A percentile compares a stretch with the other conserved stretches of the same genome.
phyloP scores from a whole-genome alignment of 352 stramenopile species.

The Phytophthora cactorum region DNA sequence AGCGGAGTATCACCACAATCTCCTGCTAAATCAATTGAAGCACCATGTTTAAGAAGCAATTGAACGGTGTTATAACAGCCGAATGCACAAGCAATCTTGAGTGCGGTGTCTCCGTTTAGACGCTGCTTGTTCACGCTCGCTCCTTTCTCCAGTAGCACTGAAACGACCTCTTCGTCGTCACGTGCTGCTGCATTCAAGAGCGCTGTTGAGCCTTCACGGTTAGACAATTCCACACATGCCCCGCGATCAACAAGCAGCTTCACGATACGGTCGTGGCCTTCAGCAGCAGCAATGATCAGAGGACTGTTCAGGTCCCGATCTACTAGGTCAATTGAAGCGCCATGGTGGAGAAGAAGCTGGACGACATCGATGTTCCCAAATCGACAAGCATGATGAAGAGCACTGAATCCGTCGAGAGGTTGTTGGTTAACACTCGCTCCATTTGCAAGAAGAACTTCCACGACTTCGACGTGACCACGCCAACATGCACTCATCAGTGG shows the following conservation, averaged over 20 bases:
- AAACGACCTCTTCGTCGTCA: background rate
- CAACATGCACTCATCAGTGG: constrained; percentile 16
- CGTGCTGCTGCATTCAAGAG: constrained; percentile 1
- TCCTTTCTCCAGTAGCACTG: constrained; percentile 9
- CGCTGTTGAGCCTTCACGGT: constrained; percentile 1
- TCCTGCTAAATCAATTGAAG: constrained; percentile 10
- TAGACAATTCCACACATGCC: constrained; percentile 1
- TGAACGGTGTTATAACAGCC: constrained; percentile 1
- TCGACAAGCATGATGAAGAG: constrained; percentile 14
- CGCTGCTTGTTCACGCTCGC: constrained; percentile 13
- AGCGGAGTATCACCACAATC: constrained; percentile 7
- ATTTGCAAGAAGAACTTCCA: constrained; percentile 10
- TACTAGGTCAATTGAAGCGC: constrained; percentile 5
- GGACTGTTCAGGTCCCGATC: constrained; percentile 8
- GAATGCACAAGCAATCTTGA: constrained; percentile 1
- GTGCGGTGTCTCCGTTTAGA: background rate
- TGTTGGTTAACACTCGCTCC: constrained; percentile 5
- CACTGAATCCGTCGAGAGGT: constrained; percentile 1
- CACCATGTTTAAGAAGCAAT: constrained; percentile 14
- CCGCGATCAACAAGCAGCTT: constrained; percentile 13
- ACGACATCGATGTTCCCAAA: constrained; percentile 1
- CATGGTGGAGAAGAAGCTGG: background rate
- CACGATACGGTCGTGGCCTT: constrained; percentile 2
- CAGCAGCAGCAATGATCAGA: constrained; percentile 15
- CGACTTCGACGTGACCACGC: constrained; percentile 6